Evolutionary conservation across 768 basidiomycete species (phyloP), one percentile per base, ranked within the genome.

Genomic region (Lactifluus pinguis): DNA sequence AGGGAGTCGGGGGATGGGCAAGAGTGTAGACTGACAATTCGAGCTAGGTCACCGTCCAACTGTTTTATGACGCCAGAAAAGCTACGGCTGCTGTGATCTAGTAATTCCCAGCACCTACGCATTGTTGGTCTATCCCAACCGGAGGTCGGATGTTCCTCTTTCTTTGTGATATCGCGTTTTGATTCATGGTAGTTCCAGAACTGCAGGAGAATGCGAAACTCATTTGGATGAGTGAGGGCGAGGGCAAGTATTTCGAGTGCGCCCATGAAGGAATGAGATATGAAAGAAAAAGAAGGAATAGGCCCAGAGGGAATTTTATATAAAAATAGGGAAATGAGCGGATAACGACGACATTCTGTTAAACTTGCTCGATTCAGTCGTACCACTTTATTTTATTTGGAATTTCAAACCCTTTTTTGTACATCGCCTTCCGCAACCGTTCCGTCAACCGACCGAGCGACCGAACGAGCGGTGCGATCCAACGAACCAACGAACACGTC

Each of bases 1-100:
- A 39, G 60, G 45, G 13, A 25, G 25, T 25, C 13, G 38, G 21
- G 34, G 54, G 11, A 4, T 42, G 6, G 39, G 14, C 25, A 25
- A 39, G 38, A 13, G 11, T 11, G 15, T 17, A 11, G 17, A 42
- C 41, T 42, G 15, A 42, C 17, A 15, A 87, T 89, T 63, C 95
- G 77, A 4, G 94, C 94, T 63, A 99, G 75, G 71, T 98, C 95
- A 0, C 94, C 95, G 34, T 99, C 94, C 4, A 98, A 76, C 73
- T 97, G 91, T 74, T 95, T 98, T 69, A 98, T 92, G 63, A 99
- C 95, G 0, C 88, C 84, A 0, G 92, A 80, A 67, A 97, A 99
- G 74, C 87, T 91, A 66, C 95, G 75, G 66, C 91, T 92, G 4
- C 94, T 95, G 73, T 78, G 58, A 78, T 98, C 95, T 56, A 98